Evolutionary conservation across 306 rosid genomes (phyloP), one percentile per base, ranked within the genome.

Genomic region (Malus asiatica): DNA sequence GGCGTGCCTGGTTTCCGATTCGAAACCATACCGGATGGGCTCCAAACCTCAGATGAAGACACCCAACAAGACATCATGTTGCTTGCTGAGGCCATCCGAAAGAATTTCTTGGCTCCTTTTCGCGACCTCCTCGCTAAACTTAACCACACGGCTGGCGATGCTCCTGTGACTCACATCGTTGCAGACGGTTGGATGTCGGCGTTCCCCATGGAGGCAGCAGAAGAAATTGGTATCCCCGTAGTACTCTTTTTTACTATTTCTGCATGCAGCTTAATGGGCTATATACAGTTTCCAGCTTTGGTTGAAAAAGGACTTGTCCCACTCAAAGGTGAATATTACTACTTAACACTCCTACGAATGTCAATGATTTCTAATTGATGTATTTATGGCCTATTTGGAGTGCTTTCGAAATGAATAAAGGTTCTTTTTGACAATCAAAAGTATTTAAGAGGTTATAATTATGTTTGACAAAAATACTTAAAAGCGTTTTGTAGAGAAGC

Each of bases 1-100:
- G 74, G 58, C 9, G 6, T 55, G 58, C 66, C 59, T 3, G 58
- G 44, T 23, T 76, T 76, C 58, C 66, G n/a, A 23, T 76, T 76
- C 3, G 29, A 76, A 76, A 23, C 79, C 68, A 67, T 76, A 33
- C 67, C 79, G 3, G 79, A 76, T 6, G 53, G 73, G 45, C 20
- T 76, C 8, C 74, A 27, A 62, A 45, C 14, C 27, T 58, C 62
- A 58, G 62, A 58, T 20, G 62, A 58, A 22, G 62, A 58, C 4
- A n/a, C 62, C 29, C 22, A 10, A 20, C 29, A 66, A 76, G 66
- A 76, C 72, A 0, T 53, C 5, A 3, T 0, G 22, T 6, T 48
- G 30, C 58, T 76, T 25, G 1, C 10, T 25, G 57, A 66, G 18
- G 32, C 66, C 3, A 27, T 76, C 57, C 40, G 10, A 22, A 38